These are phyloP conservation scores for Flueggea neowawraea DNA, from an alignment of 441 rosid species.

Conservation along the genomic window DNA sequence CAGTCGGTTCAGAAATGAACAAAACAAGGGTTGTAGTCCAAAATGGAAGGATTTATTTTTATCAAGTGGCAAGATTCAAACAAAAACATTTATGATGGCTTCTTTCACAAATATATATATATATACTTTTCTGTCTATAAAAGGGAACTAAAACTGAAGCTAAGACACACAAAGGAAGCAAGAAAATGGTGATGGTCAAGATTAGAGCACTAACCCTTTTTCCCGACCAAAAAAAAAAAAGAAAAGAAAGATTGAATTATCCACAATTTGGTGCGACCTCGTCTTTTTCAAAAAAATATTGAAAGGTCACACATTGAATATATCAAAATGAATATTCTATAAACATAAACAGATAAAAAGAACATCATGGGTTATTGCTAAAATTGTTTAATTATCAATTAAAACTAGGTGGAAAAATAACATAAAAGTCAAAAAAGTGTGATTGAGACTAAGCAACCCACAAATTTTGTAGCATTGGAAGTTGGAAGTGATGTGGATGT, in stretches of 20 bases:
- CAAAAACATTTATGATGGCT: constrained; percentile 17
- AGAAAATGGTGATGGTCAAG: constrained; percentile 29
- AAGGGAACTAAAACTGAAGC: neutral
- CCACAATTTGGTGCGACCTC: constrained; percentile 13
- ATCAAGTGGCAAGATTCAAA: constrained; percentile 7
- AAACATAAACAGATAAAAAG: neutral
- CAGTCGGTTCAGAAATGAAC: constrained; percentile 12
- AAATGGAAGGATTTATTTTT: neutral
- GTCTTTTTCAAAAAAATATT: constrained; percentile 11
- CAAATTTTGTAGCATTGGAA: constrained; percentile 10
- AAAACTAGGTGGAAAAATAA: neutral
- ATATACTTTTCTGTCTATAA: too few relatives aligned
- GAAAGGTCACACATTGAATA: constrained; percentile 18
- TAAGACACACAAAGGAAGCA: constrained; percentile 3
- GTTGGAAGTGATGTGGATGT: constrained; percentile 23
- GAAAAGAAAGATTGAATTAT: constrained; percentile 4
- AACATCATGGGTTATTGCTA: too few relatives aligned
- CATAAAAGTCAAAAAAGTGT: neutral
- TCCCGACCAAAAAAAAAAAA: neutral
- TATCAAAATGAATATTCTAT: constrained; percentile 1
- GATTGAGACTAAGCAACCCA: constrained; percentile 9
- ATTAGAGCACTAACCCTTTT: constrained; percentile 10
- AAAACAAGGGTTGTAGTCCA: constrained; percentile 1
- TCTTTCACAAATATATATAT: constrained; percentile 1
- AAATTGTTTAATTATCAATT: too few relatives aligned